Percentiles rank a stretch among this genome's conserved stretches.
Evolutionary conservation across 192 early-diverging fungal species (phyloP).

Genomic region (Backusella luteola): DNA sequence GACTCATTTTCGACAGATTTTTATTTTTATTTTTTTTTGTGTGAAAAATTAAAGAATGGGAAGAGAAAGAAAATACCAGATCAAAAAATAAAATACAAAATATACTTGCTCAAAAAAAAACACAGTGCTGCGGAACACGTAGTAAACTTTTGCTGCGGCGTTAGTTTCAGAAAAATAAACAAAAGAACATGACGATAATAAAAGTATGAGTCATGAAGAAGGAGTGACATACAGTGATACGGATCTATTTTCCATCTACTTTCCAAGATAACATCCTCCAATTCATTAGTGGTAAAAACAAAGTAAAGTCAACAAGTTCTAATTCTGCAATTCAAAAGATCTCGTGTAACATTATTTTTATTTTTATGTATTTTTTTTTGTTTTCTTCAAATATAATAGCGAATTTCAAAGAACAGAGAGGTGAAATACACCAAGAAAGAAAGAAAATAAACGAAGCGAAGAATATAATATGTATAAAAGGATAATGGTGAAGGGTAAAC

Average conservation of each 20-base stretch:
- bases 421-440: background rate
- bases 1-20: background rate
- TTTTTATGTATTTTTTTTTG: background rate
- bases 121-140: background rate
- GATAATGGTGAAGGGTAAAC: background rate
- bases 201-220: background rate
- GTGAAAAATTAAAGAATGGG: background rate
- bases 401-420: background rate
- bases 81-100: background rate
- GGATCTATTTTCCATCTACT: background rate
- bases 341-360: background rate
- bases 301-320: too few species aligned
- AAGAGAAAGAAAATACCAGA: background rate
- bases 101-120: background rate
- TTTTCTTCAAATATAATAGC: background rate
- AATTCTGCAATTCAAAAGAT: background rate
- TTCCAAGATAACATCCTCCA: background rate
- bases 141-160: background rate
- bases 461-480: conserved; percentile 7
- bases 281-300: background rate
- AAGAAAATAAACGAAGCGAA: background rate
- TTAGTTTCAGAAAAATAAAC: background rate
- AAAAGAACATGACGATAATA: background rate
- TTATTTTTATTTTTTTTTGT: background rate
- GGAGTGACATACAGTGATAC: background rate